A percentile compares a stretch with the other conserved stretches of the same genome.
These are phyloP conservation scores for Astrothelium subdiscretum DNA, from an alignment of 495 filamentous ascomycete species.

Conservation along the genomic window DNA sequence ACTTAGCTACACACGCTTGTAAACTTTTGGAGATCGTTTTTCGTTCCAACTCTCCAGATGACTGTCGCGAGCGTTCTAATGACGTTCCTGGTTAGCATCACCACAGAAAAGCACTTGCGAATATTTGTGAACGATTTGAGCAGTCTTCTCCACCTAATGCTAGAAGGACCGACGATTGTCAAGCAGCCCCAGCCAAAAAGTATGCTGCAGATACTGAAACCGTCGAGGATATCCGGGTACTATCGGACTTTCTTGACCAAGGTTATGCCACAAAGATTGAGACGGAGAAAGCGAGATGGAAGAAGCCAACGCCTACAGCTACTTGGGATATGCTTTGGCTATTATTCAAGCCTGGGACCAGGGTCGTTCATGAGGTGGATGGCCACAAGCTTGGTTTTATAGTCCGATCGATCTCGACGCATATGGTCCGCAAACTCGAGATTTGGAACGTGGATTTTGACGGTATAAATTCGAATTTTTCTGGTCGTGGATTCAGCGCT, in stretches of 20 bases:
- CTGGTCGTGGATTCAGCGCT: not conserved
- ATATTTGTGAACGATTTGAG: not conserved
- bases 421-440: not conserved
- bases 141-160: not conserved
- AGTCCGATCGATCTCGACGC: not conserved
- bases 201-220: not conserved
- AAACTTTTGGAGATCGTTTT: too few species aligned
- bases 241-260: not conserved
- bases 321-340: not conserved
- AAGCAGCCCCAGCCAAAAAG: not conserved
- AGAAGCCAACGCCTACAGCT: not conserved
- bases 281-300: not conserved
- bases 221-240: not conserved
- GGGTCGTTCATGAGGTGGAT: not conserved
- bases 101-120: not conserved
- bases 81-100: not conserved
- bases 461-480: not conserved
- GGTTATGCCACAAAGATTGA: not conserved
- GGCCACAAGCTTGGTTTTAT: not conserved
- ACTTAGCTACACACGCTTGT: too few species aligned
- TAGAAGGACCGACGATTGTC: not conserved
- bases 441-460: not conserved
- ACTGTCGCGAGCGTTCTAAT: too few species aligned
- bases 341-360: not conserved
- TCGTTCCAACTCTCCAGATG: too few species aligned